Evolutionary conservation across 129 eudicot species (phyloP), one percentile per base, ranked within the genome.

Genomic region (Lonicera japonica): DNA sequence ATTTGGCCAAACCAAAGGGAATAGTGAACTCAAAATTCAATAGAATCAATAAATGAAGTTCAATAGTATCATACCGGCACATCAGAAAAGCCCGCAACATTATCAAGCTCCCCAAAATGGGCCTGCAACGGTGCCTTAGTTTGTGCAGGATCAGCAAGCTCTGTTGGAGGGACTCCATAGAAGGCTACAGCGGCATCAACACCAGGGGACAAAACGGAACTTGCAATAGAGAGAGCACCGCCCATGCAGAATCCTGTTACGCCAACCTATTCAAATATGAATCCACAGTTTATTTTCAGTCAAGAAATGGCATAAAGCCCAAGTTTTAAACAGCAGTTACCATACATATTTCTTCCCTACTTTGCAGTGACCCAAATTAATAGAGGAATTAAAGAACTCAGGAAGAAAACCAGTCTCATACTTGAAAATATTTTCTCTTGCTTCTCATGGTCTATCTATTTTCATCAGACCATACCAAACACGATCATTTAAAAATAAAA

Each of bases 241-340:
- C 98, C 96, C 98, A 92, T 92, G 74, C 98, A 92, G 75, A 77
- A 92, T 50, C 98, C 98, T 53, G 96, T 87, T 25, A 87, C 96
- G 40, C 98, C 96, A 64, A 85, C 91, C 98, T 92, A 23, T 64
- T 61, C 57, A 23, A 50, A 46, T 2, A 46, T n/a, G n/a, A 21
- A 48, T 1, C 21, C 25, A 56, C 2, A n/a, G 43, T 34, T 22
- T 24, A 21, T 12, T 47, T 15, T 58, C 13, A 23, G 20, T 63
- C 12, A 43, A 20, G 11, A 5, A 54, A 12, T 40, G 50, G 54
- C 51, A 56, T 1, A 7, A 55, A 41, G 56, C n/a, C 52, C 55
- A 47, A 0, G 9, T 9, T 21, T 34, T 17, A 1, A 45, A 25
- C 24, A 17, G 24, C 12, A 65, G n/a, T 22, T 20, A 34, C 25